These are phyloP conservation scores for Xanthoceras sorbifolium DNA, from an alignment of 345 rosid genomes.

Conservation along the genomic window DNA sequence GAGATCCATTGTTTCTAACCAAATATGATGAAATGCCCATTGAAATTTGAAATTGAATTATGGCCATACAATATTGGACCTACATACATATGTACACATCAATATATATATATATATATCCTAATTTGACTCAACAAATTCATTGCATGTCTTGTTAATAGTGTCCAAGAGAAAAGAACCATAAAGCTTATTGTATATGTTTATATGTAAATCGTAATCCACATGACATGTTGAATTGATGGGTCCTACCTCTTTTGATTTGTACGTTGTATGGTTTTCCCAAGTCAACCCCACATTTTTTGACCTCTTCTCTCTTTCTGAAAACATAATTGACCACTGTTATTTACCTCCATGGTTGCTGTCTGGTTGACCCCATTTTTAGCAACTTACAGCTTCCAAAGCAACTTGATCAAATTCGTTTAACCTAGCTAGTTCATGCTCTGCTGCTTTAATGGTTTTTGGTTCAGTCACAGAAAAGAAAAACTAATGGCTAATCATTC, in stretches of 20 bases:
- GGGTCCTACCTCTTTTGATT: constrained; percentile 8
- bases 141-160: constrained; percentile 19
- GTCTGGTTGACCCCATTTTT: not conserved
- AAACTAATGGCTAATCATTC: not conserved
- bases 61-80: constrained; percentile 9
- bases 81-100: not conserved
- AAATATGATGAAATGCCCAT: too few relatives aligned
- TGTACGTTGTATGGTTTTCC: not conserved
- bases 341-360: not conserved
- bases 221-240: not conserved
- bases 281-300: not conserved
- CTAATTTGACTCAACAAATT: constrained; percentile 19
- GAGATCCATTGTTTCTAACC: constrained; percentile 24
- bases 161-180: constrained; percentile 31
- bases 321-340: not conserved
- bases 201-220: not conserved
- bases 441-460: not conserved
- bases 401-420: constrained; percentile 1
- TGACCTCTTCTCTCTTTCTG: not conserved
- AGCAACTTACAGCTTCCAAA: not conserved
- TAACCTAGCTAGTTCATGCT: not conserved
- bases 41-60: not conserved
- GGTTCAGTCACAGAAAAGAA: not conserved
- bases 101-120: not conserved
- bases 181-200: not conserved